Evolutionary conservation across 2,329 filamentous ascomycete species (phyloP).

Genomic region (Phyllosticta ampelicida): DNA sequence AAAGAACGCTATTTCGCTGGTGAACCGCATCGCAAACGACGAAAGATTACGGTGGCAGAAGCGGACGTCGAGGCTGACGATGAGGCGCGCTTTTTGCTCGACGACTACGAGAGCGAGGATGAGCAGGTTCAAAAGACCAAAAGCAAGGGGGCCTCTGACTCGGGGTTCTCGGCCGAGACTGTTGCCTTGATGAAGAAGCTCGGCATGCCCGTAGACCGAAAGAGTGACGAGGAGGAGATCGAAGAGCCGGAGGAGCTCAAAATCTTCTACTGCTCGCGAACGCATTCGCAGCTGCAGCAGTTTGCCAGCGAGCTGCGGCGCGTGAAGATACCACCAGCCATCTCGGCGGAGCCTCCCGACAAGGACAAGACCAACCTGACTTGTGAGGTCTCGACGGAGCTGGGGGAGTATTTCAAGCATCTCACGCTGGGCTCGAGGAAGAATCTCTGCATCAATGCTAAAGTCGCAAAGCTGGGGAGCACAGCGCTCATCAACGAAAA

Average conservation of each 20-base stretch:
- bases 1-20: constrained; percentile 41
- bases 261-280: constrained; percentile 87
- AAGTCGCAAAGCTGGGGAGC: constrained; percentile 58
- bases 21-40: constrained; percentile 39
- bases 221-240: constrained; percentile 34
- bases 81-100: constrained; percentile 63
- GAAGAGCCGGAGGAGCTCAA: constrained; percentile 58
- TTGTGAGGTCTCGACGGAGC: constrained; percentile 15
- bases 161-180: constrained; percentile 62
- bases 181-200: constrained; percentile 58
- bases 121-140: constrained; percentile 29
- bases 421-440: constrained; percentile 77
- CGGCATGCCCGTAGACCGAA: constrained; percentile 24
- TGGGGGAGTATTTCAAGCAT: constrained; percentile 61
- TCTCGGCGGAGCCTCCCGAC: constrained; percentile 37
- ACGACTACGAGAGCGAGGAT: constrained; percentile 59
- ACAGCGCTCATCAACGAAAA: constrained; percentile 83
- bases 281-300: constrained; percentile 83
- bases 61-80: constrained; percentile 21
- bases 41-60: constrained; percentile 17
- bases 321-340: constrained; percentile 63
- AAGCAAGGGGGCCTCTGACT: constrained; percentile 19
- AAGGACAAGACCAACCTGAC: constrained; percentile 12
- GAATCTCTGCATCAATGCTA: constrained; percentile 79
- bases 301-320: constrained; percentile 74